Percentiles rank a stretch among this genome's conserved stretches.
Conservation (phyloP, 768 basidiomycete species). For the Pleurotus tuoliensis region DNA sequence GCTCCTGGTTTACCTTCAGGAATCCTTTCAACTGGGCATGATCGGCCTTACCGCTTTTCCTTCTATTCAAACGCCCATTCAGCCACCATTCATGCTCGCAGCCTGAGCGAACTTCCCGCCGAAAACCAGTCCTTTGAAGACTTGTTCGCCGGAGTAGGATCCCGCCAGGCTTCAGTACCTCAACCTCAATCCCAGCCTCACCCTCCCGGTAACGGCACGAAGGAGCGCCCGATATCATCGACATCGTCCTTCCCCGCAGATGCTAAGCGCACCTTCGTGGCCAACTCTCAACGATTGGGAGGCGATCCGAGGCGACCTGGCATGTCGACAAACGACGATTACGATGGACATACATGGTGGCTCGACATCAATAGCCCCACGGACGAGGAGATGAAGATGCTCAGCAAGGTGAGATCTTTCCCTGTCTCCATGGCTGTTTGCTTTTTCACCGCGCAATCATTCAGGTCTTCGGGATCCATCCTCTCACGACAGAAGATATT, state of each 20-base stretch:
- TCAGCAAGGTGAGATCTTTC: conserved; percentile 67
- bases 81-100: conserved; percentile 93
- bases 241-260: neutral
- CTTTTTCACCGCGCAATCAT: conserved; percentile 1
- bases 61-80: conserved; percentile 94
- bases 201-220: neutral
- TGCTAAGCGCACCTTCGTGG: neutral
- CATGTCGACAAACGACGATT: conserved; percentile 26
- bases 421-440: neutral
- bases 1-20: conserved; percentile 16
- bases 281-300: conserved; percentile 1
- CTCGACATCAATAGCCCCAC: conserved; percentile 90
- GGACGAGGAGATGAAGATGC: conserved; percentile 97
- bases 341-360: conserved; percentile 93
- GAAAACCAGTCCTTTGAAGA: conserved; percentile 93
- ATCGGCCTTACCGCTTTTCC: conserved; percentile 94
- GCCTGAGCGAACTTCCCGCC: conserved; percentile 87
- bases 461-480: conserved; percentile 95
- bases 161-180: conserved; percentile 4
- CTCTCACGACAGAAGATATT: conserved; percentile 98
- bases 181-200: conserved; percentile 13
- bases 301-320: conserved; percentile 4
- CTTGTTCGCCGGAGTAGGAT: conserved; percentile 62
- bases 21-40: conserved; percentile 56
- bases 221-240: conserved; percentile 1